Base-by-base conservation (phyloP, 257 asterid species). In the Verbascum thapsus region DNA sequence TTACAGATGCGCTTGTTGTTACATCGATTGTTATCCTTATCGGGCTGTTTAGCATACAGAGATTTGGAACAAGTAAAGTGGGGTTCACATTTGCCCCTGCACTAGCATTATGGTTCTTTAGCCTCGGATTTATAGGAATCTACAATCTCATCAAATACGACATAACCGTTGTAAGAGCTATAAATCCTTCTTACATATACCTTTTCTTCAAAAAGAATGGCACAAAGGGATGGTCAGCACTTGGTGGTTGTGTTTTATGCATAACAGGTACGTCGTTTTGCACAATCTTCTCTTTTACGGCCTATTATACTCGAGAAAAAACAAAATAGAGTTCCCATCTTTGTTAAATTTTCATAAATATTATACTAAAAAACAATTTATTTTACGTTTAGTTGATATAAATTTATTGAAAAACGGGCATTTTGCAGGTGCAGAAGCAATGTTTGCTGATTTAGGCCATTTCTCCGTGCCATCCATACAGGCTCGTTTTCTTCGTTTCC, bases 371-470 rank as follows among this genome's bases (percentile, higher is more conserved):
- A 11, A 26, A 12, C 37, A 10, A 18, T 12, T 45, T 5, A 11
- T 40, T 16, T 48, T 10, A 43, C 8, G 11, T 58, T 30, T 4
- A 35, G 17, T 18, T n/a, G 11, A 42, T 61, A 43, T 41, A 13
- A 42, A n/a, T n/a, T n/a, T 16, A 10, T 13, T 66, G 17, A 35
- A 19, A 23, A 37, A 54, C 58, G 5, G n/a, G n/a, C n/a, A 1
- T 26, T 52, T 64, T 83, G 55, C 95, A 89, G 99, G 99, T 55
- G 90, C 98, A 17, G 98, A 94, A 73, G 99, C 99, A 58, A 87
- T 94, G 96, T 94, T 94, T 85, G 98, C 99, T 1, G 99, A 94
- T 79, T 81, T 90, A 70, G 96, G 97, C 26, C 98, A 94, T 76
- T 94, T 90, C 67, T 83, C 98, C 1, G 90, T 94, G 76, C 85